Conservation (phyloP, 2,329 filamentous ascomycete genomes). For the Allantophomopsis cytisporea region DNA sequence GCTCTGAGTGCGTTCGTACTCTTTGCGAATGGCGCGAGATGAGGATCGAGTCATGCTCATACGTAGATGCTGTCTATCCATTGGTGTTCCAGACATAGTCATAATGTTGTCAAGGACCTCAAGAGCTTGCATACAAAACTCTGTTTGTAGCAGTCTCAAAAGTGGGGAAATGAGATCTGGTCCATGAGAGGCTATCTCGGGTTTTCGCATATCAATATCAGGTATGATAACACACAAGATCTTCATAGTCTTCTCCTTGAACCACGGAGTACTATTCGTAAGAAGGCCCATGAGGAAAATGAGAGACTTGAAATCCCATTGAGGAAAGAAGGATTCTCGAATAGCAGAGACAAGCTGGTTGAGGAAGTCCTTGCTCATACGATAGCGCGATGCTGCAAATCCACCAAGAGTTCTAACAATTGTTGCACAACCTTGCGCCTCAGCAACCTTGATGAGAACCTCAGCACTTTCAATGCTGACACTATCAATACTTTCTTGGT, state of each 20-base stretch:
- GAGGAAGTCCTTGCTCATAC: slow-evolving; percentile 63
- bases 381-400: slow-evolving; percentile 55
- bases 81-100: slow-evolving; percentile 79
- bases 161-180: slow-evolving; percentile 92
- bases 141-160: slow-evolving; percentile 77
- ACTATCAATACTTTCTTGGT: slow-evolving; percentile 42
- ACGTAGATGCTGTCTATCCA: slow-evolving; percentile 86
- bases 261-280: slow-evolving; percentile 79
- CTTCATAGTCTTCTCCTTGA: slow-evolving; percentile 87
- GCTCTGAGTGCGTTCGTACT: slow-evolving; percentile 88
- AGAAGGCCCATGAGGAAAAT: slow-evolving; percentile 85
- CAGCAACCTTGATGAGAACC: slow-evolving; percentile 58
- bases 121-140: slow-evolving; percentile 84
- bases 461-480: slow-evolving; percentile 49
- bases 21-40: slow-evolving; percentile 75
- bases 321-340: slow-evolving; percentile 65
- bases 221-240: slow-evolving; percentile 76
- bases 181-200: slow-evolving; percentile 79
- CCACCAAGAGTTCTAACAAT: slow-evolving; percentile 57
- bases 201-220: slow-evolving; percentile 83
- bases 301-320: slow-evolving; percentile 70
- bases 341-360: slow-evolving; percentile 60
- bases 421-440: slow-evolving; percentile 52
- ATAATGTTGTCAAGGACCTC: slow-evolving; percentile 91
- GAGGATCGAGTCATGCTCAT: slow-evolving; percentile 97